phyloP scores from a whole-genome alignment of 2,329 filamentous ascomycete genomes.

The Sphaerulina populicola region DNA sequence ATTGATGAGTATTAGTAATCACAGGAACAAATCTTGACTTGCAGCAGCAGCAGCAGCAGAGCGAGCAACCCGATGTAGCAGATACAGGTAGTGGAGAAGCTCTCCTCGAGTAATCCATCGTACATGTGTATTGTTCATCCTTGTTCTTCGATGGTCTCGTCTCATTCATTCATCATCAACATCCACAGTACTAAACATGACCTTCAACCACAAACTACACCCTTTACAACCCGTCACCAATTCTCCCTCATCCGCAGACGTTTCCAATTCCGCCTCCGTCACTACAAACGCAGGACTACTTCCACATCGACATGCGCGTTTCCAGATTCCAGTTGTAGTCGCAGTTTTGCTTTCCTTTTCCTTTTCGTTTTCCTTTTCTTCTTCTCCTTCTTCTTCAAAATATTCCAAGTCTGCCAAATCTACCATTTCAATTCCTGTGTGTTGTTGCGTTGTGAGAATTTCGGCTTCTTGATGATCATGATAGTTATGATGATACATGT shows the following conservation, averaged over 20 bases:
- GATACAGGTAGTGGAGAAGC: no score
- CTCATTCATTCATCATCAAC: no score
- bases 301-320: slow-evolving; percentile 51
- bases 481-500: no score
- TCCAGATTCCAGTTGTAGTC: slow-evolving; percentile 37
- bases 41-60: no score
- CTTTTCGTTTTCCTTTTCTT: no score
- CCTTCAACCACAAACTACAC: slow-evolving; percentile 56
- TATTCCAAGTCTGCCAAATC: slow-evolving; percentile 51
- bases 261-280: slow-evolving; percentile 47
- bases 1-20: no score
- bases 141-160: no score
- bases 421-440: slow-evolving; percentile 48
- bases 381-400: slow-evolving; percentile 31
- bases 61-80: no score
- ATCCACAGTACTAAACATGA: slow-evolving; percentile 48
- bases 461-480: not conserved
- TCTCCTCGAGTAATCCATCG: no score
- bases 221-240: slow-evolving; percentile 53
- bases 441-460: slow-evolving; percentile 2
- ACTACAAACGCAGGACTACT: slow-evolving; percentile 49
- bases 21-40: no score
- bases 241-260: slow-evolving; percentile 46
- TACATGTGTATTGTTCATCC: no score
- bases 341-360: no score